A percentile compares a stretch with the other conserved stretches of the same genome.
phyloP scores from a whole-genome alignment of 148 eudicot species.

The Arbutus unedo region DNA sequence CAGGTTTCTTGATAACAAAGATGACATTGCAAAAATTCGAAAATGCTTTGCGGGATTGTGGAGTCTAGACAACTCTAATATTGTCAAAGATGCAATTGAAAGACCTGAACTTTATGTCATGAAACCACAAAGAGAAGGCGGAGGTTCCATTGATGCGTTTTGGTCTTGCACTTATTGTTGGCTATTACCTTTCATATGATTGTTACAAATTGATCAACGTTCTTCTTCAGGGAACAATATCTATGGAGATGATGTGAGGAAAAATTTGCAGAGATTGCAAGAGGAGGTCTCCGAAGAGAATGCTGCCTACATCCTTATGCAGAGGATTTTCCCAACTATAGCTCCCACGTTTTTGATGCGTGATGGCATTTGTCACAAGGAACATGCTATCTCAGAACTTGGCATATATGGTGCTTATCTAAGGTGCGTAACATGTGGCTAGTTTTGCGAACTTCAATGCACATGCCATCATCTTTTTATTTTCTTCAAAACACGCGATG shows the following conservation, averaged over 20 bases:
- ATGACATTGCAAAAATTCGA: conserved; percentile 67
- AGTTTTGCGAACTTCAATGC: not conserved
- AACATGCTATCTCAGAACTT: conserved; percentile 77
- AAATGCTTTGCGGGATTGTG: conserved; percentile 95
- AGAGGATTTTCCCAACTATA: conserved; percentile 77
- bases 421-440: conserved; percentile 38
- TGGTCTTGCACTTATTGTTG: not conserved
- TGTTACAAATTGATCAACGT: not conserved
- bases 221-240: conserved; percentile 70
- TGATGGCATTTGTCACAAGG: conserved; percentile 68
- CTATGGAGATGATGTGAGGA: conserved; percentile 75
- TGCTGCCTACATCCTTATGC: conserved; percentile 97
- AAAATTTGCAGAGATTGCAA: conserved; percentile 55
- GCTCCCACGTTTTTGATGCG: conserved; percentile 64
- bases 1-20: conserved; percentile 88
- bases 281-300: conserved; percentile 65
- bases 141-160: conserved; percentile 52
- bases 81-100: conserved; percentile 71
- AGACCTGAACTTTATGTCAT: conserved; percentile 78
- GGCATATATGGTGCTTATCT: conserved; percentile 82
- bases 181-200: not conserved
- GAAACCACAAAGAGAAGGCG: conserved; percentile 99
- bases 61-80: conserved; percentile 76
- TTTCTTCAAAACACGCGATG: not conserved
- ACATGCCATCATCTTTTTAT: not conserved